Base-by-base conservation (phyloP, 768 basidiomycete genomes). In the Russula vinacea region DNA sequence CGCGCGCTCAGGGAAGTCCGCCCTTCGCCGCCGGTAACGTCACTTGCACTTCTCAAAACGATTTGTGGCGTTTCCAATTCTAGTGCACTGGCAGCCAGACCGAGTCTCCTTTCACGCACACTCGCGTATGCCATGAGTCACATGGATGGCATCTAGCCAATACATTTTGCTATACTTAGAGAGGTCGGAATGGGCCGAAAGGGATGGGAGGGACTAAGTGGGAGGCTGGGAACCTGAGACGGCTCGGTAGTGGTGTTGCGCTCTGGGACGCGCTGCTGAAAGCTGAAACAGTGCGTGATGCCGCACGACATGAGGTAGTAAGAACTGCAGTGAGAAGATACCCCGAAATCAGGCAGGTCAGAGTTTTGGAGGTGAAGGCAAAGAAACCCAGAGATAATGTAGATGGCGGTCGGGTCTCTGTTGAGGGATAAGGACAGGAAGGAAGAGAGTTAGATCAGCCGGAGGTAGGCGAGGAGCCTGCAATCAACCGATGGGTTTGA, bases 91-190 rank as follows among this genome's bases (percentile, higher is more conserved):
- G n/a, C n/a, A 11, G 51, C 62, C 19, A 22, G 5, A 5, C 2
- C 29, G 29, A n/a, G 19, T 24, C 51, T 42, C 22, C 37, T 61
- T 22, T 54, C 59, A 42, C 63, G 63, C 35, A 64, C 63, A 17
- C 47, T 64, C 14, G 52, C 51, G 11, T 59, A 55, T 40, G 53
- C 49, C 16, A 83, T n/a, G 74, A 69, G 14, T 70, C 70, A 65
- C 84, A 81, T n/a, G 76, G 71, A 4, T 77, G 5, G 1, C 22
- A 8, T 47, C 33, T 13, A 16, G 35, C 33, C 56, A 3, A 3
- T 13, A 29, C 29, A 10, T 24, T 19, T 16, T 16, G 24, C 35
- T 11, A 37, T 19, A 24, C 9, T 29, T 6, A 37, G 19, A 13
- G 60, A 22, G 19, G 44, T 5, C 2, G 33, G 44, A 19, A 33